Base-by-base conservation (phyloP, 177 flowering plant species). In the Vitis hybrid region DNA sequence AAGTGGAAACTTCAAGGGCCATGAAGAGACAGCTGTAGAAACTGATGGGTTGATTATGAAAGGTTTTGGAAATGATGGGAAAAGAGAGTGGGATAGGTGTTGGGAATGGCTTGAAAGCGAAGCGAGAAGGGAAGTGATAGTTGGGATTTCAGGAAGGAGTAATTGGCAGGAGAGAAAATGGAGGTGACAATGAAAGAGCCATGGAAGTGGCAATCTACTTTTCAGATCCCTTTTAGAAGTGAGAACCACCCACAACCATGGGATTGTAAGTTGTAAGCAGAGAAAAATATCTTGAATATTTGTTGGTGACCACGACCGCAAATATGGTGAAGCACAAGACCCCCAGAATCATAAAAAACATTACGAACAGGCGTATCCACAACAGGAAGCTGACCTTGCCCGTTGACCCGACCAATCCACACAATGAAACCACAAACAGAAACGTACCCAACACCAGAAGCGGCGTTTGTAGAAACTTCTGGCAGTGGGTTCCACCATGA, bases 361-460 rank as follows among this genome's bases (percentile, higher is more conserved):
- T 49, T 11, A 82, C 53, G 11, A 65, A 13, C 15, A 80, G 58
- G 58, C 83, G 83, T 0, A 80, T 2, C 64, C 69, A 71, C 1
- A 85, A 51, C 15, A 78, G 1, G n/a, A 11, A 68, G 7, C 70
- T 57, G 60, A 62, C 9, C 0, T 77, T 4, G 66, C 70, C 74
- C 17, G 68, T 68, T 1, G 86, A 53, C 2, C 86, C 86, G 30
- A 77, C 12, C 2, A 84, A 30, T 1, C 90, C 90, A 8, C 76
- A 17, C 12, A 78, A 1, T 0, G 90, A 74, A 1, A 83, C 61
- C 48, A 77, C 52, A 48, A 77, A 51, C 20, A 84, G 52, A 68
- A 71, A n/a, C 11, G 50, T 27, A 0, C 87, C 86, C 5, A 73
- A 4, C 2, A 35, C 15, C 1, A 84, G 50, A 0, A 82, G 72